Evolutionary conservation across 2,329 filamentous ascomycete species (phyloP).

Genomic region (Cercospora nicotianae): DNA sequence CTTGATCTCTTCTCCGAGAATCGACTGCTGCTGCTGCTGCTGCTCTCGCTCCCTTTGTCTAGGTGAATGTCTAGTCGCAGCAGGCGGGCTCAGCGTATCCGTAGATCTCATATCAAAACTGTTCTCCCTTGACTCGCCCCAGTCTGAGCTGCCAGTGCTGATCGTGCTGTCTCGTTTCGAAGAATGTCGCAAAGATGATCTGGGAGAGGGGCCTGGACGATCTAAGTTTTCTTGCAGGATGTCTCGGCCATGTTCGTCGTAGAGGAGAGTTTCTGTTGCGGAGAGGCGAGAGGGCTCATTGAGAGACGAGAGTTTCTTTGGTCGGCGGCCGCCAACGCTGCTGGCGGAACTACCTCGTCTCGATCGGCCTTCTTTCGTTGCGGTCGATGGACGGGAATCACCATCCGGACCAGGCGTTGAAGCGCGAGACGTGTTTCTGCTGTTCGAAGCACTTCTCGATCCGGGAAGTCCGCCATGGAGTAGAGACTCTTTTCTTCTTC

Average conservation of each 20-base stretch:
- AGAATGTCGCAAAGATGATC: constrained; percentile 6
- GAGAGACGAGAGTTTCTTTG: constrained; percentile 21
- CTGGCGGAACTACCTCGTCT: constrained; percentile 30
- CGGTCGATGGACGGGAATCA: constrained; percentile 12
- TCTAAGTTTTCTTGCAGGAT: background rate
- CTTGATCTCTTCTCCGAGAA: constrained; percentile 9
- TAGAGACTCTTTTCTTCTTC: constrained; percentile 20
- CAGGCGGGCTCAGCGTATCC: background rate
- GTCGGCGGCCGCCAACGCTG: constrained; percentile 24
- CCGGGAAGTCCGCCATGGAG: constrained; percentile 27
- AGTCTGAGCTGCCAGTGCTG: constrained; percentile 23
- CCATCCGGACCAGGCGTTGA: constrained; percentile 31
- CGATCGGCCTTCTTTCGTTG: constrained; percentile 21
- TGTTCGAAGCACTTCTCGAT: constrained; percentile 27
- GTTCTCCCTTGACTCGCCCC: constrained; percentile 12
- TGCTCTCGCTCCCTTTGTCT: background rate
- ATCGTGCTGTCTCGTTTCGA: constrained; percentile 27
- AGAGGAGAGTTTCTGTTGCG: constrained; percentile 34
- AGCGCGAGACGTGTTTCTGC: constrained; percentile 28
- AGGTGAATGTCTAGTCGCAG: background rate
- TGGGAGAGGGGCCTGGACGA: background rate
- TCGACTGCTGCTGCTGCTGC: background rate
- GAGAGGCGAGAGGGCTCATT: constrained; percentile 31
- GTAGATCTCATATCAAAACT: constrained; percentile 21
- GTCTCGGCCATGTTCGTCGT: constrained; percentile 22